Evolutionary conservation across 1,284 basidiomycete species (phyloP), one percentile per base, ranked within the genome.

Genomic region (Trametes pubescens): DNA sequence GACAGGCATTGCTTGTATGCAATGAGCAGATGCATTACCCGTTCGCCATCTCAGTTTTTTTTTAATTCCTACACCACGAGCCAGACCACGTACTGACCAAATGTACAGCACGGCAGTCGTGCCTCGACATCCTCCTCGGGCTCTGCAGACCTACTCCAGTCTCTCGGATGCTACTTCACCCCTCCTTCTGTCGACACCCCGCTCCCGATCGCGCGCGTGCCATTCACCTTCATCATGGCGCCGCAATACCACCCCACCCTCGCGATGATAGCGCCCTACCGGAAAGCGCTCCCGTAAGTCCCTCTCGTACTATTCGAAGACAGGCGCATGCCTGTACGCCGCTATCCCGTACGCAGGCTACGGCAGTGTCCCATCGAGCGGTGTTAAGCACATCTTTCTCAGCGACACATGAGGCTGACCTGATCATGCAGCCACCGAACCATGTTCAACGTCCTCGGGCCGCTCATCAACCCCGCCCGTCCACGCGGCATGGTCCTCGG

Each of bases 51-150:
- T 32, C 29, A 32, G 29, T 32, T 32, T 32, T 32, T 8, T 32
- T 8, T 4, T 32, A 32, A 3, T 32, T 32, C 4, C 29, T 32
- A 10, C 44, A 18, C 14, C 18, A 9, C 16, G 29, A 49, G 18
- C 48, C 2, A 8, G 13, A 26, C 24, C 26, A 21, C 47, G n/a
- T 56, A 16, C 71, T 54, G 40, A 46, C 29, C 2, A 32, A 11
- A 21, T 13, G 3, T 11, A n/a, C 34, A 96, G 95, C 97, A 99
- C 77, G 97, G 97, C 18, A 94, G 90, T 68, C 86, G 91, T 74
- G 97, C 97, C 1, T 95, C 95, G 0, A 98, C 97, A 0, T 99
- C 97, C 0, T 89, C 93, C 0, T 97, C 96, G 0, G 97, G 97
- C 24, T 96, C 96, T 0, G 96, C 96, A 21, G 97, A 99, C 77